Evolutionary conservation across 305 asterid genomes (phyloP).

Genomic region (Euphrasia arctica): DNA sequence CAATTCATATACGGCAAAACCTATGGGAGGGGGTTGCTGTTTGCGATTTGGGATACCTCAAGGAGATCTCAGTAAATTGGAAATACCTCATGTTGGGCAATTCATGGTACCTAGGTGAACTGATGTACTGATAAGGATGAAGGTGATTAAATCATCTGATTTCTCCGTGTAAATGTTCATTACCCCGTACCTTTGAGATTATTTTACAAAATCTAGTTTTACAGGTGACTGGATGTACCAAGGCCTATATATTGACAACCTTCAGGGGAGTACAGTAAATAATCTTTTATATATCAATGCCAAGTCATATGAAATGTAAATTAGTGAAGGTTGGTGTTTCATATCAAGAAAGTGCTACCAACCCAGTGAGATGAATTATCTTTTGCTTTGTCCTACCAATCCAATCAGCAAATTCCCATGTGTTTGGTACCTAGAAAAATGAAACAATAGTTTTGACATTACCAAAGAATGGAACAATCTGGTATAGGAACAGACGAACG

Average conservation of each 20-base stretch:
- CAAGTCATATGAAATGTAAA: constrained; percentile 21
- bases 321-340: constrained; percentile 21
- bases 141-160: neutral
- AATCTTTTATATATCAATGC: constrained; percentile 9
- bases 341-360: constrained; percentile 36
- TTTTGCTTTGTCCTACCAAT: constrained; percentile 96
- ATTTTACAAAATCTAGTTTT: neutral
- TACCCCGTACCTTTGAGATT: neutral
- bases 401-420: constrained; percentile 98
- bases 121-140: neutral
- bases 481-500: neutral
- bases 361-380: constrained; percentile 94
- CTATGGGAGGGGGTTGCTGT: neutral
- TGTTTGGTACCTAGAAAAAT: constrained; percentile 81
- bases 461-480: constrained; percentile 14
- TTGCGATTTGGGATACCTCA: constrained; percentile 1
- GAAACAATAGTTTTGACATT: constrained; percentile 19
- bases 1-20: constrained; percentile 1
- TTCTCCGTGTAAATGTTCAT: constrained; percentile 2
- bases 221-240: constrained; percentile 4
- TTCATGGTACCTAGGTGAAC: constrained; percentile 5
- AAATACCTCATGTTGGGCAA: constrained; percentile 7
- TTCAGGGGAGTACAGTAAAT: neutral
- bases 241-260: constrained; percentile 6
- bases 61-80: constrained; percentile 13